Base-by-base conservation (phyloP, 2,329 filamentous ascomycete species). In the Fusarium papillatum region DNA sequence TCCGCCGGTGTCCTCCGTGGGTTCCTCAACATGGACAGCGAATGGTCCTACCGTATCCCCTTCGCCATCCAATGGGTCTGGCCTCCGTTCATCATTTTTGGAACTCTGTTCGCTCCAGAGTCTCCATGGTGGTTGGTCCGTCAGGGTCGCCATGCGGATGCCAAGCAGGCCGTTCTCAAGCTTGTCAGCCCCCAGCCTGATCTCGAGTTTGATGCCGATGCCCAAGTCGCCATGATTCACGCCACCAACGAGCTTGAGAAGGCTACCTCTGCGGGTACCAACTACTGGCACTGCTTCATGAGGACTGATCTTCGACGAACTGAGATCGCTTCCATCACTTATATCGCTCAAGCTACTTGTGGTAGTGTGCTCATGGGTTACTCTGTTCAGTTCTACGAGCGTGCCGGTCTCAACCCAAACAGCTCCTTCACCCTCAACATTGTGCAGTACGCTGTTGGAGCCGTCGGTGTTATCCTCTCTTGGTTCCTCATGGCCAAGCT, bases 341-440 rank as follows among this genome's bases (percentile, higher is more conserved):
- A 84, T 76, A 79, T 83, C 3, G 82, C 83, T 4, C 85, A 87
- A 76, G 82, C 82, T 0, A 73, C 84, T 8, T 85, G 83, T 57
- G 86, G 86, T 17, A 79, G 81, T 14, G 80, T 81, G 9, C 81
- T 88, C 67, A 91, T 90, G 81, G 90, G 90, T 70, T 92, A 91
- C 79, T 91, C 90, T 11, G 91, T 90, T 3, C 84, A 86, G 64
- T 88, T 88, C 68, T 87, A 86, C 69, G 80, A 85, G 53, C 84
- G 84, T 64, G 86, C 85, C 31, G 85, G 86, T 6, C 77, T 88
- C 24, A 79, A 80, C 0, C 75, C 80, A 2, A 75, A 78, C 4
- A 81, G 81, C 55, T 80, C 84, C 0, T 85, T 85, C 76, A 83
- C 76, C 62, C 80, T 86, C 57, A 79, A 83, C 0, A 80, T 88